Evolutionary conservation across 805 yeast species (phyloP).

Genomic region (Teunomyces barrocoloradensis): DNA sequence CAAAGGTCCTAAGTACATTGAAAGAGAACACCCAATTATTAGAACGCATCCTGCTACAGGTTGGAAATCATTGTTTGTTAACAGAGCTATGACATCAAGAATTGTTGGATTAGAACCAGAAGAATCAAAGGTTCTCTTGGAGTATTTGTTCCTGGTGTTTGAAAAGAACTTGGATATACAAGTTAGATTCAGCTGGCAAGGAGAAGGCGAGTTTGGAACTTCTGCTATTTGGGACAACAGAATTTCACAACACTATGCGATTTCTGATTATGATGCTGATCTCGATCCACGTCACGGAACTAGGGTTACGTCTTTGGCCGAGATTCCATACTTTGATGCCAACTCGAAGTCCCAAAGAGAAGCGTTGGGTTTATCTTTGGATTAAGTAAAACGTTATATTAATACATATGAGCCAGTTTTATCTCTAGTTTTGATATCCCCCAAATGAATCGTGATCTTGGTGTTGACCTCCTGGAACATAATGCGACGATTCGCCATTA

Average conservation of each 20-base stretch:
- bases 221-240: conserved; percentile 15
- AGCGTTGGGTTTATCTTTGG: conserved; percentile 38
- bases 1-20: conserved; percentile 46
- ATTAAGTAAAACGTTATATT: conserved; percentile 7
- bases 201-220: conserved; percentile 42
- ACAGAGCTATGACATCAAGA: conserved; percentile 48
- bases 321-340: conserved; percentile 49
- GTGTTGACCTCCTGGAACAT: not conserved
- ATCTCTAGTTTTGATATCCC: not conserved
- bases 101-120: conserved; percentile 52
- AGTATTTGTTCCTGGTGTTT: conserved; percentile 44
- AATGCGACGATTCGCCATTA: not conserved
- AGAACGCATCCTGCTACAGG: conserved; percentile 68
- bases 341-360: conserved; percentile 51
- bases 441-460: not conserved
- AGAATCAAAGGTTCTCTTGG: conserved; percentile 49
- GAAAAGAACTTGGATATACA: conserved; percentile 56
- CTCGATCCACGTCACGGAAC: conserved; percentile 14
- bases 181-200: conserved; percentile 52
- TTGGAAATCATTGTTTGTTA: conserved; percentile 56
- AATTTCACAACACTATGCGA: conserved; percentile 11
- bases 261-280: conserved; percentile 18
- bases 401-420: not conserved
- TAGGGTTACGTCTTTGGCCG: conserved; percentile 50
- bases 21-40: conserved; percentile 58